Base-by-base conservation (phyloP, 2,329 filamentous ascomycete species). In the Fusarium mexicanum region DNA sequence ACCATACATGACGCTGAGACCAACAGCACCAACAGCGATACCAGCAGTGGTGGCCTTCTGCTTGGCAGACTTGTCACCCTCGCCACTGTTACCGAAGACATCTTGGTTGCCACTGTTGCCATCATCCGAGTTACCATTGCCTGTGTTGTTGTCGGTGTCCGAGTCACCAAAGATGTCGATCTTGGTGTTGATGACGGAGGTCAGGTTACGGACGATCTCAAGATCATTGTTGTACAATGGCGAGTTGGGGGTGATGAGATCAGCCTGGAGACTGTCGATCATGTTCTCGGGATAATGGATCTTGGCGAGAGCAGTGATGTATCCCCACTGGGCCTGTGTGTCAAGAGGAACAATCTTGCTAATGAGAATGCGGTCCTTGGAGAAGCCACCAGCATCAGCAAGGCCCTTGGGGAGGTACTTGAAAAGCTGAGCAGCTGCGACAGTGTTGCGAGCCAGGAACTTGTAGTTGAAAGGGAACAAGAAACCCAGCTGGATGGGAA, bases 361-460 rank as follows among this genome's bases (percentile, higher is more conserved):
- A 85, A 97, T 92, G 48, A 87, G 83, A 57, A 95, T 86, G 62
- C 92, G 85, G 24, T 86, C 79, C 18, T 83, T 71, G 6, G 83
- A 78, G 51, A 97, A 85, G 51, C 90, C 91, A 55, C 81, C 82
- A 48, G 90, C 92, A 73, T 92, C 89, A 5, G 89, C 85, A 57
- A 98, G 87, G 73, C 93, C 94, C 60, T 86, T 77, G 0, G 95
- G 95, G 8, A 98, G 86, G 74, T 90, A 93, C 61, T 89, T 84
- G 85, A 98, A 97, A 78, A 99, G 94, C 83, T 98, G 96, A 44
- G 90, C 90, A 10, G 94, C 93, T 24, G 95, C 93, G 73, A 92
- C 87, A 20, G 90, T 87, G 71, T 92, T 91, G 29, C 85, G 86
- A 17, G 92, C 91, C 35, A 98, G 93, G 80, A 97, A 98, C 14